These are phyloP conservation scores for Biscogniauxia marginata DNA, from an alignment of 2,329 filamentous ascomycete genomes.

Conservation along the genomic window DNA sequence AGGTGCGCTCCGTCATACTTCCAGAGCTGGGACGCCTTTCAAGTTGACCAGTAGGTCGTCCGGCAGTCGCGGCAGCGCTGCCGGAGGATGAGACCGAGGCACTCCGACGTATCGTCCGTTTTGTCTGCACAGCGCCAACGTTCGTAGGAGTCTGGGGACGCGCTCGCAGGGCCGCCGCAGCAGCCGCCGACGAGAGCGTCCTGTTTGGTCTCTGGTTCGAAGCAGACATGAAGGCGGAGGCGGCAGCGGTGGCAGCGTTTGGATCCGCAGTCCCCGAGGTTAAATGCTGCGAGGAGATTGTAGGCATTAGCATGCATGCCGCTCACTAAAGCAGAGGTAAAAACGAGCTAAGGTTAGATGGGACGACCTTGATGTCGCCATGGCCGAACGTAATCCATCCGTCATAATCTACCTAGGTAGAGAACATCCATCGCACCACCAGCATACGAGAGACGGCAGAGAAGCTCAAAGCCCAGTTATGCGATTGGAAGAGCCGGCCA, in stretches of 20 bases:
- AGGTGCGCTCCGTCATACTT: slow-evolving; percentile 88
- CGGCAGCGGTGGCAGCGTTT: slow-evolving; percentile 76
- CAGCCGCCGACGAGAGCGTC: slow-evolving; percentile 79
- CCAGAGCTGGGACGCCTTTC: slow-evolving; percentile 67
- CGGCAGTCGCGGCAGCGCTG: slow-evolving; percentile 44
- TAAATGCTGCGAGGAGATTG: slow-evolving; percentile 50
- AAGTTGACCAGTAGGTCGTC: slow-evolving; percentile 44
- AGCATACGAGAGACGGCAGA: too few species aligned
- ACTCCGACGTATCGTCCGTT: slow-evolving; percentile 73
- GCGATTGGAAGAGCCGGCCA: too few species aligned
- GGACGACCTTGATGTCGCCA: background rate
- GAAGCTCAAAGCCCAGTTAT: too few species aligned
- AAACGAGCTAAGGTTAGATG: slow-evolving; percentile 14
- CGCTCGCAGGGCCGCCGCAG: slow-evolving; percentile 78
- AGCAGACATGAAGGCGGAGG: slow-evolving; percentile 72
- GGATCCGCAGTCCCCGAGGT: slow-evolving; percentile 65
- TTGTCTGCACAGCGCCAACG: slow-evolving; percentile 82
- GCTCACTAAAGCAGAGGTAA: slow-evolving; percentile 11
- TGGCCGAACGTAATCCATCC: background rate
- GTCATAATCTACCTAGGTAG: background rate
- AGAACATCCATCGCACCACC: background rate
- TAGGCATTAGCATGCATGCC: slow-evolving; percentile 12
- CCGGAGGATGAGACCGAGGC: slow-evolving; percentile 67
- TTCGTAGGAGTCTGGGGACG: slow-evolving; percentile 75
- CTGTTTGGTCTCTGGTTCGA: slow-evolving; percentile 56